Evolutionary conservation across 441 rosid species (phyloP).

Genomic region (Rhodomyrtus psidioides): DNA sequence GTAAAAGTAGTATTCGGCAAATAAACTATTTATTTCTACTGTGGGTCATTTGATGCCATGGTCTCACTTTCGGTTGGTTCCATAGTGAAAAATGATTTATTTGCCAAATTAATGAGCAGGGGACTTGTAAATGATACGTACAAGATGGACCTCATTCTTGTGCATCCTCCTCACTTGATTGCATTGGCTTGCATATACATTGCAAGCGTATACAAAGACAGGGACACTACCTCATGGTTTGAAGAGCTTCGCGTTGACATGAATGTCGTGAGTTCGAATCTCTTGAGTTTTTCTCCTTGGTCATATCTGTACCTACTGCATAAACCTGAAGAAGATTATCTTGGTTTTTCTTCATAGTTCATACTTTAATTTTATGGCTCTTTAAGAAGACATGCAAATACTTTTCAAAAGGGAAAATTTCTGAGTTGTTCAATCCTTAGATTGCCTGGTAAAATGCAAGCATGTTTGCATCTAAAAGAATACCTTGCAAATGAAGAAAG

Average conservation of each 20-base stretch:
- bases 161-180: slow-evolving; percentile 77
- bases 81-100: not conserved
- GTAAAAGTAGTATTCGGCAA: not conserved
- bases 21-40: not conserved
- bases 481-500: not conserved
- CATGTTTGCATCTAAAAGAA: not conserved
- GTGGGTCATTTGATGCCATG: not conserved
- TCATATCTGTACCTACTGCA: not conserved
- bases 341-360: not conserved
- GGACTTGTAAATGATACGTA: slow-evolving; percentile 92
- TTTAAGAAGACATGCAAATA: not conserved
- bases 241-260: slow-evolving; percentile 94
- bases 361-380: not conserved
- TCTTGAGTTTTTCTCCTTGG: not conserved
- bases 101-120: slow-evolving; percentile 36
- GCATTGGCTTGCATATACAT: slow-evolving; percentile 88
- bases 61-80: not conserved
- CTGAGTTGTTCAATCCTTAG: not conserved
- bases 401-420: not conserved
- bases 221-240: slow-evolving; percentile 81
- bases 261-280: slow-evolving; percentile 64
- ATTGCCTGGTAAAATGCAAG: not conserved
- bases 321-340: not conserved
- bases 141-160: slow-evolving; percentile 90
- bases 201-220: slow-evolving; percentile 65